phyloP scores from a whole-genome alignment of 306 rosid genomes.

The Medicago ruthenica region DNA sequence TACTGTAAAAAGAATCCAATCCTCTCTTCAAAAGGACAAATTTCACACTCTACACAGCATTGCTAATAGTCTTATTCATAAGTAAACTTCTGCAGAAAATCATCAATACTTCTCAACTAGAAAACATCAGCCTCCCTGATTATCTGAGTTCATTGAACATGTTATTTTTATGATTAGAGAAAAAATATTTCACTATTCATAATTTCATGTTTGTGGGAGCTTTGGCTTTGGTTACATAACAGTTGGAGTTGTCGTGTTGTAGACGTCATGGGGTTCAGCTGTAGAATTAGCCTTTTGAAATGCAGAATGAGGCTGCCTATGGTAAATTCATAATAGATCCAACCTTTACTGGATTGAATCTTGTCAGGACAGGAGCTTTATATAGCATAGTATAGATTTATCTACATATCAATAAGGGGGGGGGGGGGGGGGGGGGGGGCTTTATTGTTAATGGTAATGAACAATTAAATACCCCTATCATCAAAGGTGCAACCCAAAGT shows the following conservation, averaged over 20 bases:
- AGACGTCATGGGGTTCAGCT: background rate
- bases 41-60: background rate
- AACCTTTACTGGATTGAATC: background rate
- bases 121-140: background rate
- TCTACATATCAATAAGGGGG: background rate
- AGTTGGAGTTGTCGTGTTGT: background rate
- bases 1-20: background rate
- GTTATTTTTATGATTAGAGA: background rate
- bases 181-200: background rate
- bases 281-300: background rate
- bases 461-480: background rate
- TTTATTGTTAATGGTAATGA: background rate
- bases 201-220: background rate
- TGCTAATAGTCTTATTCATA: background rate
- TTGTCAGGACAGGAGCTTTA: background rate
- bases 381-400: background rate
- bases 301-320: background rate
- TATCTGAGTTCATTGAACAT: background rate
- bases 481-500: constrained; percentile 2
- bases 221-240: background rate
- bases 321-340: background rate
- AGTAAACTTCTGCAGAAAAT: background rate
- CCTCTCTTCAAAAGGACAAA: background rate
- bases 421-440: no score
- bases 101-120: background rate